Base-by-base conservation (phyloP, 495 filamentous ascomycete species). In the Gamarada debralockiae region DNA sequence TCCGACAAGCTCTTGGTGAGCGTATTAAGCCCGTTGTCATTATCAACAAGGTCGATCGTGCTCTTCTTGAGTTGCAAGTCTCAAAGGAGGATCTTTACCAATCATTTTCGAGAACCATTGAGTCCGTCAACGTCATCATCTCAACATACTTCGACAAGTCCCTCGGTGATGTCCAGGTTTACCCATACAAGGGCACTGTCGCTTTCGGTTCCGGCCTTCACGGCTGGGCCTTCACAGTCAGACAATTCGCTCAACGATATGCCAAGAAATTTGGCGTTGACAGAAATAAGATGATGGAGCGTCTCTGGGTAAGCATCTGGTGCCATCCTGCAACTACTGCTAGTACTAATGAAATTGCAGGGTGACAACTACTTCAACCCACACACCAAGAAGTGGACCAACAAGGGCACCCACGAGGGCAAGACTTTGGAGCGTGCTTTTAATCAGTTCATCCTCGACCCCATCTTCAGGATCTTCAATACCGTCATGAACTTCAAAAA, bases 1-100 rank as follows among this genome's bases (percentile, higher is more conserved):
- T 99, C 57, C 92, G 93, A 70, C 93, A 99, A 81, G 93, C 93
- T 72, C 90, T 99, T 67, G 88, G 89, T 79, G 93, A 99, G 85
- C 95, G 93, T 80, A 99, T 99, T 78, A 99, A 97, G 85, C 93
- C 93, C 62, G 95, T 99, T 67, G 81, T 92, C 67, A 87, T 95
- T 74, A 95, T 99, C 81, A 99, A 99, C 88, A 99, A 99, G 84
- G 93, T 99, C 70, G 93, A 99, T 72, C 93, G 93, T 80, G 90
- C 93, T 69, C 86, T 99, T 67, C 88, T 97, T 67, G 93, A 99
- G 77, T 84, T 99, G 55, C 93, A 99, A 76, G 82, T 96, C 66
- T 83, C 83, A 71, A 96, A 97, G 85, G 93, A 99, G 77, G 95
- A 99, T 68, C 79, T 99, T 54, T 99, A 96, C 85, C 95, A 97